phyloP scores from a whole-genome alignment of 192 early-diverging fungal genomes.

The Rhizophagus clarus region DNA sequence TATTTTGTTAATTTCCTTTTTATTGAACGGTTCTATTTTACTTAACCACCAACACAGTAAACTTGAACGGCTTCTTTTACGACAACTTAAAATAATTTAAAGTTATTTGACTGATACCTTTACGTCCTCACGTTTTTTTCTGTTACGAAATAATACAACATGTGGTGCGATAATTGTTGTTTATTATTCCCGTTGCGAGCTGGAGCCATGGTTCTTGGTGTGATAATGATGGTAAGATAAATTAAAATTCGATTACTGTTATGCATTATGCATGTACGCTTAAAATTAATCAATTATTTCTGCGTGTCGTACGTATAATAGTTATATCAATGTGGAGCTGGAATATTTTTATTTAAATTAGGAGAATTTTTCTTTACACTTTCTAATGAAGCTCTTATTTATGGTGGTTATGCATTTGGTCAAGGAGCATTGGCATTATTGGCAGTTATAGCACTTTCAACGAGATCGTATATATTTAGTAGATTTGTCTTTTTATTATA shows the following conservation, averaged over 20 bases:
- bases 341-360: constrained; percentile 16
- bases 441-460: not conserved
- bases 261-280: not conserved
- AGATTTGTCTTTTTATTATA: not conserved
- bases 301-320: not conserved
- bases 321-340: constrained; percentile 20
- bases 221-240: constrained; percentile 14
- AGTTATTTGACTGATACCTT: not conserved
- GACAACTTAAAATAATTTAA: not conserved
- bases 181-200: constrained; percentile 25
- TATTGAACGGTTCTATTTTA: not conserved
- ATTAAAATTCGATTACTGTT: not conserved
- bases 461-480: not conserved
- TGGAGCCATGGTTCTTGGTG: constrained; percentile 11
- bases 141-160: not conserved
- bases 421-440: constrained; percentile 2
- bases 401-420: constrained; percentile 27
- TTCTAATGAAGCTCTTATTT: not conserved
- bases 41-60: not conserved
- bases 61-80: too few relatives aligned
- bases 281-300: not conserved
- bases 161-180: constrained; percentile 34
- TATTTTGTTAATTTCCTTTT: not conserved
- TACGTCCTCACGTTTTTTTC: not conserved
- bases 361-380: constrained; percentile 31